Base-by-base conservation (phyloP, 345 rosid genomes). In the Lepidium sativum region DNA sequence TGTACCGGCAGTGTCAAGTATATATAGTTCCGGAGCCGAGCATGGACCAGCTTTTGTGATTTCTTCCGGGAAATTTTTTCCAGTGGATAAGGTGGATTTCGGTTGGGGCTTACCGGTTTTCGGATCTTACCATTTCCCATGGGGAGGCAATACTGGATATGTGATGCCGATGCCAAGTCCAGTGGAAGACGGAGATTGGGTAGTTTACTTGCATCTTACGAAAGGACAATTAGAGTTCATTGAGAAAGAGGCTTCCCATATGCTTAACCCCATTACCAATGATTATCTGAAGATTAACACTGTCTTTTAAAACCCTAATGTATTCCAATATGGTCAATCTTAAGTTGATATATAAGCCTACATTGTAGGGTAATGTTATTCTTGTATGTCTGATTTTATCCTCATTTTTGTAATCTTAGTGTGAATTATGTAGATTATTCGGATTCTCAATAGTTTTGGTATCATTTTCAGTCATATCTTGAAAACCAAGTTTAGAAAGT, bases 21-120 rank as follows among this genome's bases (percentile, higher is more conserved):
- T 88, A 18, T 86, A 86, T 39, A 16, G 65, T 35, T 14, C 23
- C 10, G 77, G 62, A 9, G 60, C 55, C 1, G 72, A 76, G 1
- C 83, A 78, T 10, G 83, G 77, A 11, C 89, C 89, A 0, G 82
- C 92, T 2, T 70, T 88, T 15, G 92, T 86, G 63, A 86, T 88
- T 44, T 88, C 96, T 2, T 88, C 89, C 1, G 92, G 96, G 12
- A 86, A 71, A 38, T 63, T 62, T 21, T 83, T 88, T 48, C 87
- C 92, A 1, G 78, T 73, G 32, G 17, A 42, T 0, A 48, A 63
- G 51, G 71, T 82, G 16, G 80, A 88, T 57, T 77, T 80, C 38
- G 82, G 84, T 54, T 81, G 80, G 82, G 84, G 84, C 17, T 58
- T 53, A 20, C 82, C 84, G 7, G 76, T 64, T 20, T 56, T 81